Base-by-base conservation (phyloP, 2,329 filamentous ascomycete genomes). In the Beauveria sp. region DNA sequence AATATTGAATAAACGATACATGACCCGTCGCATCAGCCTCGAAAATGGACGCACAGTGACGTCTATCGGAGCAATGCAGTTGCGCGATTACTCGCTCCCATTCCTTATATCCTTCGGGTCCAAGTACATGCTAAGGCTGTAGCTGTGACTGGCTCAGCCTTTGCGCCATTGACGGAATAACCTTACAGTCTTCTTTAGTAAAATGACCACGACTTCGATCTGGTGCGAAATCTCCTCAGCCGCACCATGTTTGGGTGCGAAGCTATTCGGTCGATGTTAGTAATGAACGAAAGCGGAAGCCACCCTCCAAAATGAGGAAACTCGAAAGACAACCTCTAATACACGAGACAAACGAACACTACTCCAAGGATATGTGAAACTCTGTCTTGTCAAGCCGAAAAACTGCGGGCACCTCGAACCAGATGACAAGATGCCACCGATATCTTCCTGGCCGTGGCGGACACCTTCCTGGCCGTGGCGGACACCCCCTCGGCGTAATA, bases 191-290 rank as follows among this genome's bases (percentile, higher is more conserved):
- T 28, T 14, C 28, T 14, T 3, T 4, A 7, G 28, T 38, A 42
- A 40, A 14, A 57, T 48, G 38, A 57, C 42, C n/a, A 34, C 42
- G 24, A 45, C 42, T 6, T 20, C 26, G 45, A 52, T 16, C 24
- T 45, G 38, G 26, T 22, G 24, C 48, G 22, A n/a, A 43, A 43
- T 3, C 12, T 34, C 34, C 12, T 45, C 22, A 52, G 48, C 57
- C 48, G 57, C 57, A 60, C 57, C 56, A 14, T 24, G 22, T 46
- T 52, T 49, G 38, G 49, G 40, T 52, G 34, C 26, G 40, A 60
- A n/a, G 38, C 48, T 22, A 52, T 45, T 60, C 18, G 38, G 57
- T 52, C 22, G 38, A 48, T 60, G 57, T 60, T 60, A 45, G 57
- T 60, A n/a, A 26, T 34, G 16, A 24, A 5, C 7, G 26, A n/a